A percentile compares a stretch with the other conserved stretches of the same genome.
Evolutionary conservation across 2,329 filamentous ascomycete species (phyloP).

Genomic region (Purpureocillium lavendulum): DNA sequence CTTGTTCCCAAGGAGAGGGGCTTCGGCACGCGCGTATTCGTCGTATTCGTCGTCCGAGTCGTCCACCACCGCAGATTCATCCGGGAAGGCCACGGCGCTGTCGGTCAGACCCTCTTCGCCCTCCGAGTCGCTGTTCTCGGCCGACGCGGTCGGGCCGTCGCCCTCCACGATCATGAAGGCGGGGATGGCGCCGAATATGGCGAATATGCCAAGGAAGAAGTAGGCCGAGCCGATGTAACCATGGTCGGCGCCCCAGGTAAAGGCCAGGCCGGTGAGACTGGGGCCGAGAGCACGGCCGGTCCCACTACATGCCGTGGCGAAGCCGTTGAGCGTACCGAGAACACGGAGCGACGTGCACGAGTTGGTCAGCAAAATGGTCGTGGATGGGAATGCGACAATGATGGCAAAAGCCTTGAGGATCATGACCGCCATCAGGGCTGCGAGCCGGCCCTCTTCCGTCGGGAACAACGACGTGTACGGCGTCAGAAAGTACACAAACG

Average conservation of each 20-base stretch:
- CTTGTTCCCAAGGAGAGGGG: constrained; percentile 10
- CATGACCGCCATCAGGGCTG: constrained; percentile 59
- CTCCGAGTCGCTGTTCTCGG: constrained; percentile 21
- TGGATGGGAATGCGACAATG: constrained; percentile 84
- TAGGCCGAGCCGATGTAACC: constrained; percentile 75
- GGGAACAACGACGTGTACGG: constrained; percentile 68
- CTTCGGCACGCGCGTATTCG: background rate
- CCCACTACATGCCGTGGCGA: constrained; percentile 76
- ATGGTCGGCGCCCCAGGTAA: constrained; percentile 65
- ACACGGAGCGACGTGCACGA: constrained; percentile 64
- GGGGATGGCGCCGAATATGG: constrained; percentile 59
- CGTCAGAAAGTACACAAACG: constrained; percentile 69
- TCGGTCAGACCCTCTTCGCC: constrained; percentile 10
- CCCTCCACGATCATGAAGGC: constrained; percentile 68
- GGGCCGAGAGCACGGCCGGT: constrained; percentile 75
- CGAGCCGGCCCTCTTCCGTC: constrained; percentile 39
- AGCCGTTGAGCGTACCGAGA: constrained; percentile 82
- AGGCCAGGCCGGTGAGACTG: constrained; percentile 61
- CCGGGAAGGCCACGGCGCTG: constrained; percentile 11
- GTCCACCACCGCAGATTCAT: constrained; percentile 15
- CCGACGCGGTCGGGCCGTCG: constrained; percentile 48
- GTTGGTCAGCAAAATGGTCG: constrained; percentile 86
- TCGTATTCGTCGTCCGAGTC: constrained; percentile 9
- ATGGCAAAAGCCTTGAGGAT: constrained; percentile 64
- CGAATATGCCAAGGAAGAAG: constrained; percentile 64